A percentile compares a stretch with the other conserved stretches of the same genome.
phyloP scores from a whole-genome alignment of 306 rosid genomes.

The Abrus precatorius region DNA sequence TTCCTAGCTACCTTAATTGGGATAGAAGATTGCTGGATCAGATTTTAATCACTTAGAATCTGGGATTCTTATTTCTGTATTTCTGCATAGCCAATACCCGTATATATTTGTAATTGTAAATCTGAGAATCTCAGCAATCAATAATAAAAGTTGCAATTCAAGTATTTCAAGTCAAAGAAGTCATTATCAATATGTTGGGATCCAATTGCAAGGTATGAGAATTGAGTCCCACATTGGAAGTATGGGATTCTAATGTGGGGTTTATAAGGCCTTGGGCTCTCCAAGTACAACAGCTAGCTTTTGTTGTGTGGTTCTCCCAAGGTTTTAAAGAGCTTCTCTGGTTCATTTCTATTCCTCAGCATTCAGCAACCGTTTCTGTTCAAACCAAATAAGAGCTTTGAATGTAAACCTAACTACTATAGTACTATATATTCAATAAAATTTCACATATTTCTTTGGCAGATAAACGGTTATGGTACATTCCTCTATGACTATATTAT shows the following conservation, averaged over 20 bases:
- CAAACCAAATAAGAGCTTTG: background rate
- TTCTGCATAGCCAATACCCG: background rate
- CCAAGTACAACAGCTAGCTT: no score
- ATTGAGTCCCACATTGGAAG: no score
- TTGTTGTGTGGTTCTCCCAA: no score
- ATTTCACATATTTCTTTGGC: background rate
- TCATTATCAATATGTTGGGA: no score
- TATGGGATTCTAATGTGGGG: no score
- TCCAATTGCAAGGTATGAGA: no score
- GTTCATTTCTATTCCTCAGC: background rate
- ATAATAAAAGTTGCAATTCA: background rate
- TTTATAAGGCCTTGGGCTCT: no score
- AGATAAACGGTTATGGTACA: constrained; percentile 4
- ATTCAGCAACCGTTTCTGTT: background rate
- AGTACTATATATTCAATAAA: constrained; percentile 6
- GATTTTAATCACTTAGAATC: background rate
- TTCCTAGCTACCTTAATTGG: background rate
- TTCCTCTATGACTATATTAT: constrained; percentile 1
- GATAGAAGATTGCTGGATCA: background rate
- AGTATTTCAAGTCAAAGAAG: background rate
- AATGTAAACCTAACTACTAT: constrained; percentile 16
- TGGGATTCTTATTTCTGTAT: background rate
- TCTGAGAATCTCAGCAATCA: background rate
- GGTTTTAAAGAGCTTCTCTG: background rate
- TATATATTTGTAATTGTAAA: no score